Evolutionary conservation across 2,329 filamentous ascomycete genomes (phyloP), one percentile per base, ranked within the genome.

Genomic region (Kalaharituber pfeilii): DNA sequence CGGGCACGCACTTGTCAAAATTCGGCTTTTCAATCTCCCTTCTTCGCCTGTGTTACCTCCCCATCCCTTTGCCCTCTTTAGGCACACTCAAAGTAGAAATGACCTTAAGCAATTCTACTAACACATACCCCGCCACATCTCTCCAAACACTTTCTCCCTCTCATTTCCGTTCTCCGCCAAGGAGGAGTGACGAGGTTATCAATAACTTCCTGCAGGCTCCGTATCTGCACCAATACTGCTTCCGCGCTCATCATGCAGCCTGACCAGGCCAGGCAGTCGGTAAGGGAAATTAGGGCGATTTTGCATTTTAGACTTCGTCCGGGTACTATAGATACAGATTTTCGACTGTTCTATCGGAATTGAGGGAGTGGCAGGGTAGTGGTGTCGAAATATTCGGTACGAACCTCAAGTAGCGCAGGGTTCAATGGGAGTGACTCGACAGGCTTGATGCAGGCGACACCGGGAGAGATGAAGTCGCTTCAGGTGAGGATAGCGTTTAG

Each of bases 401-500:
- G 88, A 60, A 96, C 88, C 77, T 96, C 87, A 69, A 88, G n/a
- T n/a, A n/a, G n/a, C n/a, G 70, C 60, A 76, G 74, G 51, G 75
- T 69, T n/a, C n/a, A n/a, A n/a, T 1, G 91, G 89, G 13, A 98
- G 78, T 1, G 86, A 93, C 69, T 98, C 91, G 67, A 98, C 77
- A 26, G 91, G 91, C 66, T 98, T 96, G 69, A 98, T 96, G 71
- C 91, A 98, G 59, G 91, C 91, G 65, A 98, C 88, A 59, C 89
- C 88, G 13, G 91, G 91, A 55, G 85, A 91, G 67, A 98, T 98
- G 72, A 98, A 98, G 74, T 98, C 91, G 74, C 96, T 98, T 58
- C 98, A 75, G 68, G 95, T 96, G 65, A 98, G 82, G 65, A 98
- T 98, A 59, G 91, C 91, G 67, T 86, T 94, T 91, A 98, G 98